These are phyloP conservation scores for Iris macrosiphon DNA, from an alignment of 106 monocot species.

Conservation along the genomic window DNA sequence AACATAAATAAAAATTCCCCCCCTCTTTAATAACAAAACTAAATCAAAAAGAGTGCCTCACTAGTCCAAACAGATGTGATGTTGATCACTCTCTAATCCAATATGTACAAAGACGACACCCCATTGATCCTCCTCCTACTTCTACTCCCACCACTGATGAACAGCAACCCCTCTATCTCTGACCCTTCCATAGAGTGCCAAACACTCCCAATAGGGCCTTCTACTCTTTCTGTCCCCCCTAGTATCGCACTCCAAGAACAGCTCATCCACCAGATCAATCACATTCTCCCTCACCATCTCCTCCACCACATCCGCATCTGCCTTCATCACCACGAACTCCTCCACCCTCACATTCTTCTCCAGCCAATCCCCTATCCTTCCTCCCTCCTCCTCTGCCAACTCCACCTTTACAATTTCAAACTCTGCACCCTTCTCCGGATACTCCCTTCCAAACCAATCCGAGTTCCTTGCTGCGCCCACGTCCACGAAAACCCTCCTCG, in stretches of 20 bases:
- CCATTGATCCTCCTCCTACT: too few species aligned
- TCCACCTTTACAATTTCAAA: slow-evolving; percentile 31
- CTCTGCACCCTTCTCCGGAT: slow-evolving; percentile 14
- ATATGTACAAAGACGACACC: too few species aligned
- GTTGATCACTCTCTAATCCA: too few species aligned
- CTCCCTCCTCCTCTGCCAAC: neutral
- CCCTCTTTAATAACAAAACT: too few species aligned
- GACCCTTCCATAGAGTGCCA: slow-evolving; percentile 36
- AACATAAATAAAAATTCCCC: too few species aligned
- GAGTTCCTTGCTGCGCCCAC: neutral
- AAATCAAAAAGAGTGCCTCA: too few species aligned
- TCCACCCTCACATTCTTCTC: slow-evolving; percentile 16
- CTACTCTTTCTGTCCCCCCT: too few species aligned
- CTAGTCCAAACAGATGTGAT: too few species aligned
- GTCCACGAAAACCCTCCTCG: slow-evolving; percentile 28
- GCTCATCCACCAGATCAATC: slow-evolving; percentile 27
- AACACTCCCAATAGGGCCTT: slow-evolving; percentile 40
- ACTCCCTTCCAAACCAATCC: slow-evolving; percentile 25
- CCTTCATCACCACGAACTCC: slow-evolving; percentile 44
- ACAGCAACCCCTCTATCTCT: slow-evolving; percentile 37
- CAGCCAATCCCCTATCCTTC: slow-evolving; percentile 19
- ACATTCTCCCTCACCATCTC: slow-evolving; percentile 18
- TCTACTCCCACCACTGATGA: slow-evolving; percentile 45
- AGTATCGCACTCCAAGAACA: slow-evolving; percentile 35
- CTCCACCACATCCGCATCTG: too few species aligned